Percentiles rank a stretch among this genome's conserved stretches.
Evolutionary conservation across 228 moss, liverwort and hornwort genomes (phyloP).

Genomic region (Sphagnum magellanicum): DNA sequence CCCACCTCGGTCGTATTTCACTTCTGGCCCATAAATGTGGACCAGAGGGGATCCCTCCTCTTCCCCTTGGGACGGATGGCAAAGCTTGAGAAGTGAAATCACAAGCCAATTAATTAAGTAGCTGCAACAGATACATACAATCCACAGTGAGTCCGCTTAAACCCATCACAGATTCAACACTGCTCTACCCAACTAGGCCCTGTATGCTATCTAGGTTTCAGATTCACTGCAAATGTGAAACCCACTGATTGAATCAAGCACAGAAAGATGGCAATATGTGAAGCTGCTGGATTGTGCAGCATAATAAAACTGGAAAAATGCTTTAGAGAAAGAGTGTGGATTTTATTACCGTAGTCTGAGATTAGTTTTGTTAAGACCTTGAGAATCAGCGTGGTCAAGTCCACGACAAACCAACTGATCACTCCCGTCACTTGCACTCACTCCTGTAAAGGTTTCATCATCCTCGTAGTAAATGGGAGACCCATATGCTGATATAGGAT

Average conservation of each 20-base stretch:
- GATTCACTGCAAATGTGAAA: too few relatives aligned
- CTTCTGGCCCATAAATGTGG: constrained; percentile 48
- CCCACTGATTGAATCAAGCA: too few relatives aligned
- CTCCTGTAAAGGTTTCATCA: neutral
- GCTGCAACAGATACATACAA: constrained; percentile 10
- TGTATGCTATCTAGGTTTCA: too few relatives aligned
- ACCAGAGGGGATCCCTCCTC: constrained; percentile 37
- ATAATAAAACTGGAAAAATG: too few relatives aligned
- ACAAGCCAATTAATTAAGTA: constrained; percentile 55
- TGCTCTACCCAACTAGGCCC: neutral
- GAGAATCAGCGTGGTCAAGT: constrained; percentile 55
- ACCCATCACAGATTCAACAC: neutral
- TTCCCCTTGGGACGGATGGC: constrained; percentile 49
- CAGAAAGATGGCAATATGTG: too few relatives aligned
- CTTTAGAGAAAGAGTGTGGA: too few relatives aligned
- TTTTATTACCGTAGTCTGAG: constrained; percentile 38
- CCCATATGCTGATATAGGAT: constrained; percentile 45
- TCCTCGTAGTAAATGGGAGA: constrained; percentile 26
- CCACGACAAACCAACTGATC: constrained; percentile 37
- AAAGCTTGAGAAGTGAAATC: constrained; percentile 47
- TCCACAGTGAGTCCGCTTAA: neutral
- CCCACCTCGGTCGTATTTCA: constrained; percentile 46
- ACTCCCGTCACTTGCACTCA: constrained; percentile 13
- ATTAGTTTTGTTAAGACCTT: constrained; percentile 56
- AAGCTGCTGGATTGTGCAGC: too few relatives aligned